These are phyloP conservation scores for Teratosphaeriaceae sp. DNA, from an alignment of 2,329 filamentous ascomycete genomes.

Conservation along the genomic window DNA sequence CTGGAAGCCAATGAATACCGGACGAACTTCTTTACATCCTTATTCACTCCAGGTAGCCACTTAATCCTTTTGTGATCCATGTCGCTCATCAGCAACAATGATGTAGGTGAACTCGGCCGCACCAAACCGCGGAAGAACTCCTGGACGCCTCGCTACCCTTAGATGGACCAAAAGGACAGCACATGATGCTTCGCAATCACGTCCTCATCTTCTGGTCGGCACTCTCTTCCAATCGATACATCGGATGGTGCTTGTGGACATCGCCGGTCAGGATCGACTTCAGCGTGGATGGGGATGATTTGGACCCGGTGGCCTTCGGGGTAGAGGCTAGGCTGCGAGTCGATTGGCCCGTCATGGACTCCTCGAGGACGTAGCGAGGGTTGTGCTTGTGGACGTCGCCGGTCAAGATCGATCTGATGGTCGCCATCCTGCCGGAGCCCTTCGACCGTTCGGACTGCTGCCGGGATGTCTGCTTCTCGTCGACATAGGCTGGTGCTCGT, in stretches of 20 bases:
- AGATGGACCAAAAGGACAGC: not conserved
- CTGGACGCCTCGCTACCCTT: not conserved
- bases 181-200: not conserved
- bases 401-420: conserved; percentile 9
- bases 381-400: conserved; percentile 13
- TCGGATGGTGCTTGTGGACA: conserved; percentile 5
- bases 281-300: conserved; percentile 4
- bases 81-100: too few relatives aligned
- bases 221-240: conserved; percentile 6
- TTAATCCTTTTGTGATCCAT: too few relatives aligned
- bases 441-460: not conserved
- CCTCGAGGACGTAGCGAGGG: conserved; percentile 7
- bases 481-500: not conserved
- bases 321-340: not conserved
- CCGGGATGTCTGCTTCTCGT: conserved; percentile 4
- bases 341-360: conserved; percentile 3
- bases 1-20: too few relatives aligned
- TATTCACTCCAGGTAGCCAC: too few relatives aligned
- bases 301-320: not conserved
- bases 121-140: too few relatives aligned
- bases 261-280: conserved; percentile 10
- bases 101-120: too few relatives aligned
- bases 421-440: conserved; percentile 7
- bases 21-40: too few relatives aligned
- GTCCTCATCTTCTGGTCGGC: not conserved